These are phyloP conservation scores for Paecilomyces fulvus DNA, from an alignment of 2,329 filamentous ascomycete species.

Conservation along the genomic window DNA sequence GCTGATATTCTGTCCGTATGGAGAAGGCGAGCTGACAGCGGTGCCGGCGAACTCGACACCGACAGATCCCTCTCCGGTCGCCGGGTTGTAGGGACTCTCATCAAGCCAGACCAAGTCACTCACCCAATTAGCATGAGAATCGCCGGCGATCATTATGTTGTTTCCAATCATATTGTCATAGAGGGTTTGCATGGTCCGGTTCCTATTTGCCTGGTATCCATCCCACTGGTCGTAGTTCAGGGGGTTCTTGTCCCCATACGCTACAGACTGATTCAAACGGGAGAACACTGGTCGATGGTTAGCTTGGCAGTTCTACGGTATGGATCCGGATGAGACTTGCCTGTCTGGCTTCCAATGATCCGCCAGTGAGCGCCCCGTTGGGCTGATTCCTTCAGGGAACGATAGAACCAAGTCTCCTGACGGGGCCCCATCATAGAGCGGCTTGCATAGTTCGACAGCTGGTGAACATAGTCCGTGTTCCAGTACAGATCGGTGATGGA, in stretches of 20 bases:
- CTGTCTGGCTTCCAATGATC: slow-evolving; percentile 61
- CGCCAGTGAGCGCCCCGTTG: slow-evolving; percentile 61
- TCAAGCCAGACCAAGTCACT: slow-evolving; percentile 52
- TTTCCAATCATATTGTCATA: slow-evolving; percentile 62
- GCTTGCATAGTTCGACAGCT: slow-evolving; percentile 58
- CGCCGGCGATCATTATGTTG: slow-evolving; percentile 64
- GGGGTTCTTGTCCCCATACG: slow-evolving; percentile 17
- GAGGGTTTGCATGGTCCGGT: slow-evolving; percentile 59
- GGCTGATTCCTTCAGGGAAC: slow-evolving; percentile 48
- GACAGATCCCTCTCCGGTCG: slow-evolving; percentile 47
- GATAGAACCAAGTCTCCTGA: slow-evolving; percentile 70
- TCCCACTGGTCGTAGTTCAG: slow-evolving; percentile 54
- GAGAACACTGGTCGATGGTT: slow-evolving; percentile 5
- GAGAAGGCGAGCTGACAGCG: slow-evolving; percentile 54
- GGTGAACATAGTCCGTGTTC: slow-evolving; percentile 54
- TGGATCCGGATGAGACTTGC: slow-evolving; percentile 9
- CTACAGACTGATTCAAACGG: slow-evolving; percentile 21
- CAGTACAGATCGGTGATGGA: slow-evolving; percentile 52
- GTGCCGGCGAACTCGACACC: slow-evolving; percentile 60
- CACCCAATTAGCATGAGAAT: slow-evolving; percentile 60
- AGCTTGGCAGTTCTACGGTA: slow-evolving; percentile 1
- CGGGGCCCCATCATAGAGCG: slow-evolving; percentile 62
- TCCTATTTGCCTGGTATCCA: slow-evolving; percentile 62
- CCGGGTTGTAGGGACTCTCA: slow-evolving; percentile 41
- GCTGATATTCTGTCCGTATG: slow-evolving; percentile 52